A percentile compares a stretch with the other conserved stretches of the same genome.
These are phyloP conservation scores for Nematodospora anomalae DNA, from an alignment of 1,139 yeast genomes.

Conservation along the genomic window DNA sequence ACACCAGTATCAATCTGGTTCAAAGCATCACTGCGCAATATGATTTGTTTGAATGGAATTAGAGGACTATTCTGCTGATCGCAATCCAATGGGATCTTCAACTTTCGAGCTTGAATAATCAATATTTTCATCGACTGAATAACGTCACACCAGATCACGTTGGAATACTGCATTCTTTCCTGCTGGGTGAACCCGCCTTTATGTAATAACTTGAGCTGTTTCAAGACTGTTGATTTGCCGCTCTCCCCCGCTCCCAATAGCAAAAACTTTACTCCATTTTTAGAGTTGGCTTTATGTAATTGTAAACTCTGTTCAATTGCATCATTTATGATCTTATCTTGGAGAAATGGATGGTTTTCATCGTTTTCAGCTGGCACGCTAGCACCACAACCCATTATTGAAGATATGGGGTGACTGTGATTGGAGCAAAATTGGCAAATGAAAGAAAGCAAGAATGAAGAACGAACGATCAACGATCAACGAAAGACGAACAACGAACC, in stretches of 20 bases:
- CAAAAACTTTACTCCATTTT: slow-evolving; percentile 59
- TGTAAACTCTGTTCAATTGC: slow-evolving; percentile 67
- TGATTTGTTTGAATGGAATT: slow-evolving; percentile 44
- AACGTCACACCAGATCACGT: slow-evolving; percentile 94
- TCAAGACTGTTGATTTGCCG: slow-evolving; percentile 94
- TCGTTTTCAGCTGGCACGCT: slow-evolving; percentile 51
- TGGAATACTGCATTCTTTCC: slow-evolving; percentile 79
- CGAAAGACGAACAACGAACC: too few species aligned
- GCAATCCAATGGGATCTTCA: slow-evolving; percentile 61
- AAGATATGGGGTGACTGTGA: too few species aligned
- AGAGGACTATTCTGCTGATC: slow-evolving; percentile 53
- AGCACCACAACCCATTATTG: slow-evolving; percentile 64
- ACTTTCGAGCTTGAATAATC: slow-evolving; percentile 66
- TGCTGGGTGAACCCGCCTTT: slow-evolving; percentile 80
- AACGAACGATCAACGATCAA: too few species aligned
- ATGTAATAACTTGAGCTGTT: slow-evolving; percentile 84
- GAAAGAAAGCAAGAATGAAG: too few species aligned
- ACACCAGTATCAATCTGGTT: slow-evolving; percentile 63
- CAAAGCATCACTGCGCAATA: slow-evolving; percentile 58
- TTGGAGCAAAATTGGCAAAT: too few species aligned
- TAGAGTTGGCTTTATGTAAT: slow-evolving; percentile 49
- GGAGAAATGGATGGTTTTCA: slow-evolving; percentile 51
- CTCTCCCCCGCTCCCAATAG: slow-evolving; percentile 93
- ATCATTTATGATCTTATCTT: slow-evolving; percentile 55
- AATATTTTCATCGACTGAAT: slow-evolving; percentile 85